Evolutionary conservation across 331 rosid genomes (phyloP).

Genomic region (Cydonia oblonga): DNA sequence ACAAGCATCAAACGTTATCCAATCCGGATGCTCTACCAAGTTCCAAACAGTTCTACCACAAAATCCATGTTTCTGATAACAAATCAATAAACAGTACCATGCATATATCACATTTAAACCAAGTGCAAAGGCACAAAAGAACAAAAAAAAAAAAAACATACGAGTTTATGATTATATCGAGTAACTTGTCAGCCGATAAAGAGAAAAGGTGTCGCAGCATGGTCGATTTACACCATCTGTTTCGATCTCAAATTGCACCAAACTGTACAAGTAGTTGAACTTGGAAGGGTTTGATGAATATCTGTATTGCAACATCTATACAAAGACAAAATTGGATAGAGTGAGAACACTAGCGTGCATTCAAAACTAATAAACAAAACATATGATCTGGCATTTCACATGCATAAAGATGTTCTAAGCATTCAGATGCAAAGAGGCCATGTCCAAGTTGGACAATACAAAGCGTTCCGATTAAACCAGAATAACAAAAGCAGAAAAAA

Average conservation of each 20-base stretch:
- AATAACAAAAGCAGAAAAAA: too few relatives aligned
- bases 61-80: conserved; percentile 85
- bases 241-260: conserved; percentile 49
- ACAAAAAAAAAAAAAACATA: too few relatives aligned
- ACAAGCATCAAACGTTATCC: conserved; percentile 87
- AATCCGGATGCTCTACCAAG: conserved; percentile 68
- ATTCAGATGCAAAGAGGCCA: neutral
- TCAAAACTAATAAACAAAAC: neutral
- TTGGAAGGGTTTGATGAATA: conserved; percentile 44
- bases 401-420: neutral
- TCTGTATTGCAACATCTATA: conserved; percentile 69
- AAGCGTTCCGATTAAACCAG: too few relatives aligned
- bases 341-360: conserved; percentile 4
- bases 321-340: conserved; percentile 15
- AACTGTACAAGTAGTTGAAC: conserved; percentile 53
- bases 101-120: neutral
- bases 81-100: neutral
- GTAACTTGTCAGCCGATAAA: conserved; percentile 69
- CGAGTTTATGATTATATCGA: too few relatives aligned
- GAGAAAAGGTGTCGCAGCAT: conserved; percentile 33
- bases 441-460: neutral
- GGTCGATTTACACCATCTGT: neutral
- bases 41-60: conserved; percentile 73
- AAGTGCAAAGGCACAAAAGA: neutral
- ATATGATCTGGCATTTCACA: neutral